These are phyloP conservation scores for Fusarium pseudocircinatum DNA, from an alignment of 2,329 filamentous ascomycete species.

Conservation along the genomic window DNA sequence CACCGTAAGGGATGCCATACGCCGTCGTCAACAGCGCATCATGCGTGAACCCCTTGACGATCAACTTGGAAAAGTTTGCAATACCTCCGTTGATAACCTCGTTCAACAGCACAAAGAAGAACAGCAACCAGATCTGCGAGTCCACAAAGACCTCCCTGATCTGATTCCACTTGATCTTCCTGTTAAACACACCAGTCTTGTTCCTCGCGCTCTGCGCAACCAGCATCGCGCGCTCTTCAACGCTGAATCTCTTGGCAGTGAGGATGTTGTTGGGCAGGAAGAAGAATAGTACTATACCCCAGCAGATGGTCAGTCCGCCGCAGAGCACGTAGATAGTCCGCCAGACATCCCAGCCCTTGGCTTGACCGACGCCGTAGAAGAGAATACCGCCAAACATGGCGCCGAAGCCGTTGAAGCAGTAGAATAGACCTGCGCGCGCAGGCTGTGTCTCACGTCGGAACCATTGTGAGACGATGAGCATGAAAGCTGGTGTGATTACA, in stretches of 20 bases:
- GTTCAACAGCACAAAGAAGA: slow-evolving; percentile 64
- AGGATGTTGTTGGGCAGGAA: slow-evolving; percentile 60
- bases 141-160: slow-evolving; percentile 61
- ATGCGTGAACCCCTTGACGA: slow-evolving; percentile 60
- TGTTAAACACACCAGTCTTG: slow-evolving; percentile 58
- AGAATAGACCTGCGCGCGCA: slow-evolving; percentile 54
- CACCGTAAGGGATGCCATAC: slow-evolving; percentile 64
- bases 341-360: slow-evolving; percentile 57
- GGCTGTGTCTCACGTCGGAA: slow-evolving; percentile 58
- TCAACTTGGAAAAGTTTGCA: slow-evolving; percentile 64
- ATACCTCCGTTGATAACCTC: slow-evolving; percentile 65
- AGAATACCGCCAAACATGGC: slow-evolving; percentile 58
- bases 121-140: slow-evolving; percentile 61
- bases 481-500: slow-evolving; percentile 60
- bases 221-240: slow-evolving; percentile 54
- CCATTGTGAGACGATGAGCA: slow-evolving; percentile 62
- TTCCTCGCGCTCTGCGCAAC: slow-evolving; percentile 69
- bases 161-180: slow-evolving; percentile 59
- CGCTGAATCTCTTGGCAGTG: slow-evolving; percentile 43
- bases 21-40: slow-evolving; percentile 54
- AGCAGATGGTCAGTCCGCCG: slow-evolving; percentile 59
- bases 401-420: slow-evolving; percentile 56
- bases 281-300: slow-evolving; percentile 55
- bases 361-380: slow-evolving; percentile 64
- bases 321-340: slow-evolving; percentile 64